Evolutionary conservation across 768 basidiomycete species (phyloP).

Genomic region (Dioszegia aurantiaca): DNA sequence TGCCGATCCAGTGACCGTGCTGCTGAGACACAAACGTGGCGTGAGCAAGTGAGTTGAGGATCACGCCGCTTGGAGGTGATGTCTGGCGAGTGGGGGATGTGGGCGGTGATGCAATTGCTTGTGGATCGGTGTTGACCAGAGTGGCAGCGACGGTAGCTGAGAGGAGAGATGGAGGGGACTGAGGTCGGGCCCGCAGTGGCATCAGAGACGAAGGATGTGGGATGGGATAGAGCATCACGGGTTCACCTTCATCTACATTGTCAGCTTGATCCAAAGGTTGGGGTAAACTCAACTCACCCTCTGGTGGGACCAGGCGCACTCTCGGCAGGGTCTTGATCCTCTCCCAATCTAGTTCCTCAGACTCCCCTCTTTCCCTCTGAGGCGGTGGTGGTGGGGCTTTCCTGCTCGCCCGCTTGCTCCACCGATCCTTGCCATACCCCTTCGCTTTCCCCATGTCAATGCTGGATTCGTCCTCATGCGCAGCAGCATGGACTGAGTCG

Average conservation of each 20-base stretch:
- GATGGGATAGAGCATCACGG: slow-evolving; percentile 34
- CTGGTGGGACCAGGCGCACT: slow-evolving; percentile 40
- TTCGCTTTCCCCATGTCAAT: slow-evolving; percentile 1
- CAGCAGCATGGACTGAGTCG: neutral
- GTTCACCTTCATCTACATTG: slow-evolving; percentile 32
- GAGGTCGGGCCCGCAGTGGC: slow-evolving; percentile 17
- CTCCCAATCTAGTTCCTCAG: slow-evolving; percentile 25
- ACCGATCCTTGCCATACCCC: slow-evolving; percentile 1
- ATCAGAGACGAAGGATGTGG: slow-evolving; percentile 19
- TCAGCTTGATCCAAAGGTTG: too few species aligned
- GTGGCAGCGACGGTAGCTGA: slow-evolving; percentile 8
- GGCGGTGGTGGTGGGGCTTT: slow-evolving; percentile 5
- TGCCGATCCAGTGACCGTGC: slow-evolving; percentile 28
- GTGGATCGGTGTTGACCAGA: neutral
- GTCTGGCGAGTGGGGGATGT: slow-evolving; percentile 15
- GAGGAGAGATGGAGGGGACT: slow-evolving; percentile 20
- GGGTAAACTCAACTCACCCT: slow-evolving; percentile 38
- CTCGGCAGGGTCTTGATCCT: slow-evolving; percentile 30
- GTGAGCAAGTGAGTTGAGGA: slow-evolving; percentile 17
- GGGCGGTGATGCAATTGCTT: slow-evolving; percentile 13
- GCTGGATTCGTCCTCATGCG: neutral
- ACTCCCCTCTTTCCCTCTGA: slow-evolving; percentile 21
- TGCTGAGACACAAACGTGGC: slow-evolving; percentile 6
- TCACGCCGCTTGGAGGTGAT: slow-evolving; percentile 15
- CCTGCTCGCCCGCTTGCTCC: slow-evolving; percentile 12